Evolutionary conservation across 2,329 filamentous ascomycete genomes (phyloP), one percentile per base, ranked within the genome.

Genomic region (Zopfia rhizophila): DNA sequence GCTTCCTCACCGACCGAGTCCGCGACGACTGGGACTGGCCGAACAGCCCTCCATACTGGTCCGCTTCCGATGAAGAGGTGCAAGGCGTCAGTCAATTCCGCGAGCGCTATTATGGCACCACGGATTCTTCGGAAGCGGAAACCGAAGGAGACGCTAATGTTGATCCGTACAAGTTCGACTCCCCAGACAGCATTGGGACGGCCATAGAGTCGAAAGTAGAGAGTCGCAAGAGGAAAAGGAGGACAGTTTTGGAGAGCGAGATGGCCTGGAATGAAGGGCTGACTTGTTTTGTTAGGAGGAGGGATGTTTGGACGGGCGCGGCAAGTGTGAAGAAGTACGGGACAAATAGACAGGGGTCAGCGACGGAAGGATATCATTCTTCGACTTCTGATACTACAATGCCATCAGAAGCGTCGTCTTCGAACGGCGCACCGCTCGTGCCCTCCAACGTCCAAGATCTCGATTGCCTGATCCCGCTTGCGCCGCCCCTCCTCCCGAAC

Each of bases 241-340:
- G 66, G 38, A 51, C 60, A 35, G 57, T 60, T 10, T 49, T 77
- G 37, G 69, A 74, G 42, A 62, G 66, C 21, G 77, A 80, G 52
- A 74, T 76, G 71, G 46, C 49, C 6, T 95, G 89, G 86, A 97
- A 97, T 61, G 78, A 87, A 25, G 93, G 93, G 0, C 69, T 97
- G 45, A 82, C 85, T n/a, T 88, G 88, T 67, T 97, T 90, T 72
- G 82, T 86, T 48, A 83, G 86, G 21, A 80, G 90, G 47, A 82
- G 92, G 36, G 85, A 96, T 72, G 86, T 85, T 5, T 97, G 93
- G 93, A 93, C 91, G 1, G 87, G 89, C 22, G 92, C 91, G 22
- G 56, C 61, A 14, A 60, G 61, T 25, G 82, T 82, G 53, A 80
- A 77, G 8, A 69, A 65, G 39, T 63, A 66, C 31, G 55, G 60